A percentile compares a stretch with the other conserved stretches of the same genome.
These are phyloP conservation scores for Phytophthora cryptogea DNA, from an alignment of 352 stramenopile species.

Conservation along the genomic window DNA sequence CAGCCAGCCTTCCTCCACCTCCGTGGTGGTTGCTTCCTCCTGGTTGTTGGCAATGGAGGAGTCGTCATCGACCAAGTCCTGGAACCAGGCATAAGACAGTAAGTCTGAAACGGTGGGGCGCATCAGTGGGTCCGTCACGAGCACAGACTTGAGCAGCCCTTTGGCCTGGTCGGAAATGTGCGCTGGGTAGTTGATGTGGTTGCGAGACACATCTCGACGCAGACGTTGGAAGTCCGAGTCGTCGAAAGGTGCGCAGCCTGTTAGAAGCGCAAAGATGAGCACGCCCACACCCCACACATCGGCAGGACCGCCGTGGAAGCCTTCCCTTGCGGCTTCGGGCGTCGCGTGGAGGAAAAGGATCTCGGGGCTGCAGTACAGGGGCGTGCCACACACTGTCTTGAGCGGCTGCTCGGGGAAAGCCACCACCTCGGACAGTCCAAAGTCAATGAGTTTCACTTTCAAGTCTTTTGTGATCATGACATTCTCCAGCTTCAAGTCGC, in stretches of 20 bases:
- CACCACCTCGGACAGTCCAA: conserved; percentile 91
- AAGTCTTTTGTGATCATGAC: conserved; percentile 92
- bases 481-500: conserved; percentile 97
- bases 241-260: conserved; percentile 80
- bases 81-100: conserved; percentile 64
- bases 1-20: conserved; percentile 23
- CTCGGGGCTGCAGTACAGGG: conserved; percentile 83
- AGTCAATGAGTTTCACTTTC: conserved; percentile 96
- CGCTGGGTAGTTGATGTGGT: conserved; percentile 65
- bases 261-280: conserved; percentile 83
- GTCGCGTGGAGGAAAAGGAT: conserved; percentile 65
- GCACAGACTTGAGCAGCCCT: conserved; percentile 67
- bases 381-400: conserved; percentile 78
- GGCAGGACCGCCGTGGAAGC: conserved; percentile 63
- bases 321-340: conserved; percentile 26
- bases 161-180: conserved; percentile 69
- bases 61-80: conserved; percentile 17
- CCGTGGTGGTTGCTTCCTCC: conserved; percentile 6
- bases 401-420: conserved; percentile 70
- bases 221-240: conserved; percentile 73
- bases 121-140: conserved; percentile 63
- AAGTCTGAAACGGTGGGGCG: conserved; percentile 67
- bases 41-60: conserved; percentile 17
- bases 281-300: conserved; percentile 84
- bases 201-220: conserved; percentile 69